Percentiles rank a stretch among this genome's conserved stretches.
phyloP scores from a whole-genome alignment of 2,329 filamentous ascomycete species.

The Elsinoe necatrix region DNA sequence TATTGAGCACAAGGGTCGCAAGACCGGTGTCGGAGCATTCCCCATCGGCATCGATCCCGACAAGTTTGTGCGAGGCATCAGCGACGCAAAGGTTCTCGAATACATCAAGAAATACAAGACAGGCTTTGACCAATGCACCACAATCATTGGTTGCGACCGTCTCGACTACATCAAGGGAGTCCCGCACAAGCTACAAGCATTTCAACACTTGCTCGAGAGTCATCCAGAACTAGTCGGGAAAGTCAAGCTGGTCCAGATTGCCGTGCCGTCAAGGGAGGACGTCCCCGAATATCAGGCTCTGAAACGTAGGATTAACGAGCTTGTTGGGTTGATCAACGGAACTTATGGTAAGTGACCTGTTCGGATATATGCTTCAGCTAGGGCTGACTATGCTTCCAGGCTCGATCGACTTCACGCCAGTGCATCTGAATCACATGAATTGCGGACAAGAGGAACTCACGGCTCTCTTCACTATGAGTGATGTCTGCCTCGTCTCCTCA shows the following conservation, averaged over 20 bases:
- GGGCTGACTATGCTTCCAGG: constrained; percentile 37
- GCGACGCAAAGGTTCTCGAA: constrained; percentile 77
- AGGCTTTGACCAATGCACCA: constrained; percentile 94
- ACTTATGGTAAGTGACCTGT: constrained; percentile 57
- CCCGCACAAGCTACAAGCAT: constrained; percentile 90
- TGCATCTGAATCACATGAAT: constrained; percentile 96
- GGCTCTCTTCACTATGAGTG: constrained; percentile 83
- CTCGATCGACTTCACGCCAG: constrained; percentile 97
- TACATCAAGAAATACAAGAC: constrained; percentile 72
- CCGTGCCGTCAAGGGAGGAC: constrained; percentile 87
- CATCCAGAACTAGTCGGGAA: constrained; percentile 98
- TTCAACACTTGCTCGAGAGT: constrained; percentile 93
- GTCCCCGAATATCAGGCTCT: constrained; percentile 98
- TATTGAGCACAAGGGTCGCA: constrained; percentile 80
- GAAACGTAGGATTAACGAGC: constrained; percentile 88
- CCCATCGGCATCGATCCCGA: constrained; percentile 97
- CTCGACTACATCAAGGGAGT: constrained; percentile 99
- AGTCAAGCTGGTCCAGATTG: constrained; percentile 91
- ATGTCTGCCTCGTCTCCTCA: constrained; percentile 85
- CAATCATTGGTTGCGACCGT: constrained; percentile 93
- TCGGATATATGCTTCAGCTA: background rate
- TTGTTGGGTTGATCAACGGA: constrained; percentile 94
- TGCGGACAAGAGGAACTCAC: constrained; percentile 92
- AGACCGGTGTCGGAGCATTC: constrained; percentile 88
- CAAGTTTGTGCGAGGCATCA: constrained; percentile 82